Evolutionary conservation across 805 yeast genomes (phyloP), one percentile per base, ranked within the genome.

Genomic region (Metschnikowia gelsemii): DNA sequence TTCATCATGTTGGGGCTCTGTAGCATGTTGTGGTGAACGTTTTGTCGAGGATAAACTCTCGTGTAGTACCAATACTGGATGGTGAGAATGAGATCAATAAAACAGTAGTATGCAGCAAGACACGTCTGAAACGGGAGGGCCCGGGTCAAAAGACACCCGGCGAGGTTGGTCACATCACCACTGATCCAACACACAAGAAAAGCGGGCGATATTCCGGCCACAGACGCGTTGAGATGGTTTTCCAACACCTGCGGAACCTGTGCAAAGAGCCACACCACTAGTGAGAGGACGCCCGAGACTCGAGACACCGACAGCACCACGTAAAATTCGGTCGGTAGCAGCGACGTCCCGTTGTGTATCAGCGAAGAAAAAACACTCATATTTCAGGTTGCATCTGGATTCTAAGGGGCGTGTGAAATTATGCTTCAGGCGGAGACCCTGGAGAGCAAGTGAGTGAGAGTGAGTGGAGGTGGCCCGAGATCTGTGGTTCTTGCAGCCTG

Each of bases 91-190:
- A 48, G n/a, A 29, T 52, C 54, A 8, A 52, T 50, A 29, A 52
- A 50, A 42, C 91, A 68, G 58, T 86, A 89, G 62, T 90, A 90
- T 2, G 75, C 44, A 0, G 95, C 87, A 13, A 89, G 66, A 17
- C 80, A 65, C 8, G 80, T 75, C 58, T 89, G 97, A 62, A 89
- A 90, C n/a, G 83, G 79, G 34, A 88, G 67, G 46, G 90, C 96
- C 5, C 76, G 59, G 0, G 96, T 88, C 34, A 88, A 58, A 0
- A 86, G 45, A 46, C 96, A 87, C 0, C 96, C 97, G 0, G 75
- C 33, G 21, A 82, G 61, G 32, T 79, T 74, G 7, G 80, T 72
- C 16, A 71, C 60, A 32, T 55, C 73, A 13, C 73, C 72, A 4
- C 59, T 50, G 26, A 66, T 60, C 71, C 72, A 64, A 46, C 61